Percentiles rank a stretch among this genome's conserved stretches.
Conservation (phyloP, 1,284 basidiomycete genomes). For the Puccinia novopanici region DNA sequence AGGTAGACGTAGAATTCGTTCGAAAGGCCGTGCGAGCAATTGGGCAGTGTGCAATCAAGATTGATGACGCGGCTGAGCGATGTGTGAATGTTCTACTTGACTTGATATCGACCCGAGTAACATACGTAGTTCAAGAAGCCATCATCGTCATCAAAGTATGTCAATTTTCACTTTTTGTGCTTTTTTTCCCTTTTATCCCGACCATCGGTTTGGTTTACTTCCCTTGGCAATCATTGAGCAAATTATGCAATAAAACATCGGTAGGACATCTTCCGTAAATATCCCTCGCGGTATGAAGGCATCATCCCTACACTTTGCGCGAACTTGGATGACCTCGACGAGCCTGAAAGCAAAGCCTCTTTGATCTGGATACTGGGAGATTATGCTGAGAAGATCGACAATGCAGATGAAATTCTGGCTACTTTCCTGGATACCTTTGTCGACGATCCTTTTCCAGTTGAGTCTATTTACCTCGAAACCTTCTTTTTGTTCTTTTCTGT, state of each 20-base stretch:
- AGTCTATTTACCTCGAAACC: slow-evolving; percentile 53
- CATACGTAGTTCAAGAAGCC: slow-evolving; percentile 96
- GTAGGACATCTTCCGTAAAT: slow-evolving; percentile 88
- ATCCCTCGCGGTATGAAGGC: slow-evolving; percentile 93
- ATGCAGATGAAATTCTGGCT: slow-evolving; percentile 90
- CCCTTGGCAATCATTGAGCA: background rate
- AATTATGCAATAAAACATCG: background rate
- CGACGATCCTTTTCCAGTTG: slow-evolving; percentile 83
- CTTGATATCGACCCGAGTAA: slow-evolving; percentile 88
- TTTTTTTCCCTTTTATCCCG: background rate
- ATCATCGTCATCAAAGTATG: slow-evolving; percentile 82
- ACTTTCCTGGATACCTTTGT: slow-evolving; percentile 87
- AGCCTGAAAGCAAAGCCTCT: slow-evolving; percentile 92
- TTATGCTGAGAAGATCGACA: slow-evolving; percentile 93
- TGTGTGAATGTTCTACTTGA: slow-evolving; percentile 85
- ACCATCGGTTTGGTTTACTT: background rate
- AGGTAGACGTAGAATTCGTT: slow-evolving; percentile 97
- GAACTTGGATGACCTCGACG: slow-evolving; percentile 86
- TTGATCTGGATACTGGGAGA: slow-evolving; percentile 99
- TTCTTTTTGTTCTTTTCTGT: background rate
- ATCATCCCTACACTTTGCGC: slow-evolving; percentile 93
- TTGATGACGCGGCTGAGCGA: slow-evolving; percentile 80
- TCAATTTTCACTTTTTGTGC: background rate
- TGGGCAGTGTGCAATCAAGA: slow-evolving; percentile 96
- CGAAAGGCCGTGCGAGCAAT: slow-evolving; percentile 95